Conservation (phyloP, 2,329 filamentous ascomycete genomes). For the Pseudogymnoascus sp. region DNA sequence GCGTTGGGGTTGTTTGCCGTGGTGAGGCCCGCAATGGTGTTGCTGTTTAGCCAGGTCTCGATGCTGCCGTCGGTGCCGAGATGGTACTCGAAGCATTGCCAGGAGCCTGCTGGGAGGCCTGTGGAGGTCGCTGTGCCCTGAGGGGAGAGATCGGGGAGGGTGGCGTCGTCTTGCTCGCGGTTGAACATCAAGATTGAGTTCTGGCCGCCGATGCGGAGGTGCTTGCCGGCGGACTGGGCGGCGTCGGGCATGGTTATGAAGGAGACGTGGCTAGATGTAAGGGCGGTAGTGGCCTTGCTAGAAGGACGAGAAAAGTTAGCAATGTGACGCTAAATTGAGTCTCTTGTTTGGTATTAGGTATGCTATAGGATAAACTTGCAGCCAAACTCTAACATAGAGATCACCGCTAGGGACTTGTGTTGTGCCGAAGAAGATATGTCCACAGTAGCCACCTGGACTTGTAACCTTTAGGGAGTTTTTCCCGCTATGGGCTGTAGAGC, state of each 20-base stretch:
- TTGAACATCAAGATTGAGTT: slow-evolving; percentile 55
- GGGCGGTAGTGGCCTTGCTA: slow-evolving; percentile 46
- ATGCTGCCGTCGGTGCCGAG: slow-evolving; percentile 47
- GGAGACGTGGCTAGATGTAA: slow-evolving; percentile 50
- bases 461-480: slow-evolving; percentile 45
- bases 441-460: slow-evolving; percentile 46
- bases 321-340: slow-evolving; percentile 13
- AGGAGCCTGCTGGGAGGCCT: slow-evolving; percentile 40
- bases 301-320: slow-evolving; percentile 20
- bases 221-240: slow-evolving; percentile 45
- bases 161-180: slow-evolving; percentile 53
- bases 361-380: slow-evolving; percentile 37
- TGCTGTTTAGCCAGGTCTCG: slow-evolving; percentile 51
- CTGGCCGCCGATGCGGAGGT: slow-evolving; percentile 53
- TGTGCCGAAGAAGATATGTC: slow-evolving; percentile 54
- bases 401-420: slow-evolving; percentile 46
- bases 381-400: slow-evolving; percentile 46
- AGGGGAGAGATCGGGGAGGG: slow-evolving; percentile 51
- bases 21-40: slow-evolving; percentile 43
- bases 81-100: slow-evolving; percentile 55
- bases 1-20: slow-evolving; percentile 42
- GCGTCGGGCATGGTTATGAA: slow-evolving; percentile 57
- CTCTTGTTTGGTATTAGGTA: neutral
- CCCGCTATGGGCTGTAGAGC: slow-evolving; percentile 45
- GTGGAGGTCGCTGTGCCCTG: slow-evolving; percentile 47